Evolutionary conservation across 2,329 filamentous ascomycete species (phyloP).

Genomic region (Sclerotinia spermophila): DNA sequence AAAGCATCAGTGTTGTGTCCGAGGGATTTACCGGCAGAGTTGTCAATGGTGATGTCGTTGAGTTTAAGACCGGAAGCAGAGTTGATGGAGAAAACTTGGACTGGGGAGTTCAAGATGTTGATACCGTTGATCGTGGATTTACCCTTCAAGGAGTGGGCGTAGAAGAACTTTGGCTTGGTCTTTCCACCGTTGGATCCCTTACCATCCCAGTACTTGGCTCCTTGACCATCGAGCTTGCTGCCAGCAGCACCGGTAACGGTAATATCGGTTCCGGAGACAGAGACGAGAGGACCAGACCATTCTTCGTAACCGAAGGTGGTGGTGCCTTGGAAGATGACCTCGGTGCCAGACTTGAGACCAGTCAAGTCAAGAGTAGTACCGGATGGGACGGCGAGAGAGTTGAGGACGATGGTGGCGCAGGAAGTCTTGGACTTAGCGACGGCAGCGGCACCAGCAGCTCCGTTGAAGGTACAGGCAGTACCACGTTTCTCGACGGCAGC

Average conservation of each 20-base stretch:
- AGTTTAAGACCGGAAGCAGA: slow-evolving; percentile 44
- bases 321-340: slow-evolving; percentile 59
- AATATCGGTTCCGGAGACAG: slow-evolving; percentile 31
- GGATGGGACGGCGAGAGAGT: slow-evolving; percentile 53
- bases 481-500: slow-evolving; percentile 21
- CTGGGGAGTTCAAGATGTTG: slow-evolving; percentile 52
- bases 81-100: slow-evolving; percentile 50
- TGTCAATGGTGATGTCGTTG: slow-evolving; percentile 52
- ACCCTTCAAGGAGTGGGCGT: slow-evolving; percentile 48
- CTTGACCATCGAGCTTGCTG: slow-evolving; percentile 49
- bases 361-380: slow-evolving; percentile 58
- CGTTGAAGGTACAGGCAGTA: slow-evolving; percentile 54
- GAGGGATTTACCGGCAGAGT: slow-evolving; percentile 46
- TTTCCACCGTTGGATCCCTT: slow-evolving; percentile 56
- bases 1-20: slow-evolving; percentile 55
- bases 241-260: slow-evolving; percentile 29
- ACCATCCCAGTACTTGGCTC: slow-evolving; percentile 52
- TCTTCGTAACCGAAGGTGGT: slow-evolving; percentile 66
- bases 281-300: slow-evolving; percentile 62
- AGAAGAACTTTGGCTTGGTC: slow-evolving; percentile 64
- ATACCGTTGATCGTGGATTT: slow-evolving; percentile 48
- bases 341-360: slow-evolving; percentile 47
- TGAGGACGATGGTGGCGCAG: slow-evolving; percentile 54
- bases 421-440: slow-evolving; percentile 48
- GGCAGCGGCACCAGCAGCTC: slow-evolving; percentile 45